These are phyloP conservation scores for Megacollybia platyphylla DNA, from an alignment of 1,284 basidiomycete genomes.

Conservation along the genomic window DNA sequence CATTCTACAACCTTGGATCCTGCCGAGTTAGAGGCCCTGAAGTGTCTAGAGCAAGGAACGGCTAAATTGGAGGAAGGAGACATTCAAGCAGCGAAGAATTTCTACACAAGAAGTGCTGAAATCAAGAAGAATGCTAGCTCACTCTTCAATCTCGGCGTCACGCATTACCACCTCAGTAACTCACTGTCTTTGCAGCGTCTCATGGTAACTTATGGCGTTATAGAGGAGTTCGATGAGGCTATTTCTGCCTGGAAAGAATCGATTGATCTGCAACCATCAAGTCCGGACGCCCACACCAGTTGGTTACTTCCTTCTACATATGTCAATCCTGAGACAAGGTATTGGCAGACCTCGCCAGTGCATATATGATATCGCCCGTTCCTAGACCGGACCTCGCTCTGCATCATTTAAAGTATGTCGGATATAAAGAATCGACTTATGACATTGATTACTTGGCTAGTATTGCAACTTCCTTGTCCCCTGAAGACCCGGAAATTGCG, in stretches of 20 bases:
- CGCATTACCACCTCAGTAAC: conserved; percentile 78
- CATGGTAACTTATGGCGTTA: conserved; percentile 8
- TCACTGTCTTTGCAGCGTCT: conserved; percentile 12
- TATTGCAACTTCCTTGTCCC: conserved; percentile 74
- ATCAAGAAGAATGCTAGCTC: conserved; percentile 76
- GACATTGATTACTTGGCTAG: conserved; percentile 25
- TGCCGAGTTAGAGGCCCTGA: conserved; percentile 70
- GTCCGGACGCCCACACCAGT: conserved; percentile 87
- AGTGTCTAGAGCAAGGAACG: conserved; percentile 80
- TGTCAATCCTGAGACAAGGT: conserved; percentile 5
- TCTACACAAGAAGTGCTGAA: conserved; percentile 73
- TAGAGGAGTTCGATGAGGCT: conserved; percentile 80
- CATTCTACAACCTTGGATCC: conserved; percentile 78
- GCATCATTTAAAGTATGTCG: conserved; percentile 70
- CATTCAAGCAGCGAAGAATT: conserved; percentile 63
- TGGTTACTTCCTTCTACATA: conserved; percentile 5
- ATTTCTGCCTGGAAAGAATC: conserved; percentile 83
- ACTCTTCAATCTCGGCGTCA: conserved; percentile 82
- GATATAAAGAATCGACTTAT: conserved; percentile 3
- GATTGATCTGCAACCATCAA: conserved; percentile 71
- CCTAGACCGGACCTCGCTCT: conserved; percentile 84
- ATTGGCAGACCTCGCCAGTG: conserved; percentile 75
- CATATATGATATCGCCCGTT: conserved; percentile 82
- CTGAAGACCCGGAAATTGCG: conserved; percentile 89
- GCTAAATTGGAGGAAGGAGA: conserved; percentile 85